Conservation (phyloP, 345 rosid genomes). For the Salix dunnii region DNA sequence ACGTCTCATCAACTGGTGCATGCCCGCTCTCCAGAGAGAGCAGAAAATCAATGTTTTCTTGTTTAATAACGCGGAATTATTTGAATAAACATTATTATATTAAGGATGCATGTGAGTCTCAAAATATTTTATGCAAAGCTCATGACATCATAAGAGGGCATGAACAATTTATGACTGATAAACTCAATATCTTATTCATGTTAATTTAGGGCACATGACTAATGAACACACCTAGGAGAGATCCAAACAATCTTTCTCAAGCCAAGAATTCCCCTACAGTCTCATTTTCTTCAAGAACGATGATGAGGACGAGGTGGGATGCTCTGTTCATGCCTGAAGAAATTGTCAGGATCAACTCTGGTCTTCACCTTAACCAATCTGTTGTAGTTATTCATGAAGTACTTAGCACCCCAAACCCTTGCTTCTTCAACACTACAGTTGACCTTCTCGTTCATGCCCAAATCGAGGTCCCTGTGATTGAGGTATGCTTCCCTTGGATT, state of each 20-base stretch:
- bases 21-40: not conserved
- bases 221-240: not conserved
- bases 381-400: conserved; percentile 17
- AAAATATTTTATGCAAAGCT: not conserved
- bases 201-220: not conserved
- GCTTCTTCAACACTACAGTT: conserved; percentile 6
- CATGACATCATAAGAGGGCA: not conserved
- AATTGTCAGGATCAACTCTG: conserved; percentile 26
- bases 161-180: not conserved
- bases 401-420: conserved; percentile 16
- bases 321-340: conserved; percentile 32
- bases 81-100: not conserved
- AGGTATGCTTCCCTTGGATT: conserved; percentile 23
- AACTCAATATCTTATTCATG: not conserved
- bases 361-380: conserved; percentile 26
- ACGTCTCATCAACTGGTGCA: not conserved
- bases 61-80: not conserved
- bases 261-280: not conserved
- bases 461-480: conserved; percentile 28
- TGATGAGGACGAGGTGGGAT: conserved; percentile 20
- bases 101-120: not conserved
- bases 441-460: conserved; percentile 14
- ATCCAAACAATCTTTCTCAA: not conserved
- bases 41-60: not conserved
- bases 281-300: not conserved